A percentile compares a stretch with the other conserved stretches of the same genome.
phyloP scores from a whole-genome alignment of 2,329 filamentous ascomycete genomes.

The Pestalotiopsis sp. region DNA sequence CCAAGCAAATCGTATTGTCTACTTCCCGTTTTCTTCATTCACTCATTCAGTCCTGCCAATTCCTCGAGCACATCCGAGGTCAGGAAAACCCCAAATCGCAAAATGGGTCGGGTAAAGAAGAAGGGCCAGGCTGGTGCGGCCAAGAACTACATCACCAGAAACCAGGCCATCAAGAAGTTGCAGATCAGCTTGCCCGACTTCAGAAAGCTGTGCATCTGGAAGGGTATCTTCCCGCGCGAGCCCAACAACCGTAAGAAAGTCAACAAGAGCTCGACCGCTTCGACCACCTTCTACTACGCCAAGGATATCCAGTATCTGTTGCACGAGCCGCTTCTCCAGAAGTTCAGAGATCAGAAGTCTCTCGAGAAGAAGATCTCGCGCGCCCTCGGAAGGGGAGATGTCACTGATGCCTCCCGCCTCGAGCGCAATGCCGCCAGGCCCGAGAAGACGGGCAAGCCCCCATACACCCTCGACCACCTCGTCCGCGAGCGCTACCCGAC shows the following conservation, averaged over 20 bases:
- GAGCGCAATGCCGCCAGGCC: slow-evolving; percentile 85
- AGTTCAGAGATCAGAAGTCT: slow-evolving; percentile 96
- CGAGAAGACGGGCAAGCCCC: slow-evolving; percentile 87
- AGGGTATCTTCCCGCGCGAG: slow-evolving; percentile 97
- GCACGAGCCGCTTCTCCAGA: slow-evolving; percentile 89
- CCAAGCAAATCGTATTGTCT: background rate
- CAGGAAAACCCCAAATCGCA: slow-evolving; percentile 13
- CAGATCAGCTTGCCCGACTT: slow-evolving; percentile 98
- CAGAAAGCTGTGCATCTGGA: slow-evolving; percentile 98
- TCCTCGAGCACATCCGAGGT: background rate
- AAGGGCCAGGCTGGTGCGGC: slow-evolving; percentile 90
- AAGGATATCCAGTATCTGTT: slow-evolving; percentile 99
- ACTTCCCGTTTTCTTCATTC: background rate
- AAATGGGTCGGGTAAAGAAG: slow-evolving; percentile 82
- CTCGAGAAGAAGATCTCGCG: slow-evolving; percentile 97
- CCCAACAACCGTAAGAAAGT: slow-evolving; percentile 97
- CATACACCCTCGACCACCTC: slow-evolving; percentile 92
- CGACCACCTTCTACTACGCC: slow-evolving; percentile 88
- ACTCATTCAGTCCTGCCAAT: background rate
- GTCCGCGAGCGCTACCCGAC: slow-evolving; percentile 98
- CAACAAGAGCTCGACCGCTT: slow-evolving; percentile 84
- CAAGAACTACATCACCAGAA: slow-evolving; percentile 98
- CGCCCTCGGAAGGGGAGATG: slow-evolving; percentile 88
- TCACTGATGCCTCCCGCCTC: slow-evolving; percentile 82
- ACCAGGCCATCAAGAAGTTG: slow-evolving; percentile 95